Conservation (phyloP, 768 basidiomycete genomes). For the Rhizopogon salebrosus region DNA sequence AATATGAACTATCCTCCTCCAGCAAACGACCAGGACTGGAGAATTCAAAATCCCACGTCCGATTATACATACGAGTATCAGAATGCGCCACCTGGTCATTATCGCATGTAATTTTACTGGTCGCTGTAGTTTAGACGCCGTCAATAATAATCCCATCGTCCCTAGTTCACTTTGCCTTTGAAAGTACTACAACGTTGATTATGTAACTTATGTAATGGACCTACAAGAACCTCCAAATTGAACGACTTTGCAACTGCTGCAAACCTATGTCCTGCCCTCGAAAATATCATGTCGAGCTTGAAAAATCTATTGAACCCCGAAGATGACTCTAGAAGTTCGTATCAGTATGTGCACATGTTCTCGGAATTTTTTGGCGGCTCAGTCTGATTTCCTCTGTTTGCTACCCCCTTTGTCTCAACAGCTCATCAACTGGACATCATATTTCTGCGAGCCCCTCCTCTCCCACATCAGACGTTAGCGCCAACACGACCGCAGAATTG, state of each 20-base stretch:
- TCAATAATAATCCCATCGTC: neutral
- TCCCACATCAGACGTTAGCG: constrained; percentile 28
- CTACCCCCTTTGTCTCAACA: constrained; percentile 26
- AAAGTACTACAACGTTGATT: constrained; percentile 9
- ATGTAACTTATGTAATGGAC: constrained; percentile 26
- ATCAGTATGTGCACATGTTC: constrained; percentile 33
- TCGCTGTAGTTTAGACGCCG: neutral
- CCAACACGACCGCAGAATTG: constrained; percentile 20
- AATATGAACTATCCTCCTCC: constrained; percentile 13
- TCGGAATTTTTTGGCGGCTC: constrained; percentile 4
- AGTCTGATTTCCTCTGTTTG: constrained; percentile 8
- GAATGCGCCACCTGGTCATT: constrained; percentile 11
- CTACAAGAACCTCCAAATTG: constrained; percentile 23
- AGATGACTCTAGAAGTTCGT: constrained; percentile 30
- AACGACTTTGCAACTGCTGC: constrained; percentile 11
- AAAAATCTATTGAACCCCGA: constrained; percentile 54
- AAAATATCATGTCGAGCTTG: constrained; percentile 47
- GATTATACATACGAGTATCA: constrained; percentile 18
- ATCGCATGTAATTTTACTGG: constrained; percentile 14
- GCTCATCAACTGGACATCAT: constrained; percentile 16
- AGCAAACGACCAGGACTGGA: constrained; percentile 18
- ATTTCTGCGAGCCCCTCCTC: constrained; percentile 30
- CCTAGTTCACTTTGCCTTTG: neutral
- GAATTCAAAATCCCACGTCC: constrained; percentile 6
- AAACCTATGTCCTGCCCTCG: constrained; percentile 16